Base-by-base conservation (phyloP, 2,329 filamentous ascomycete species). In the Fusarium falciforme region DNA sequence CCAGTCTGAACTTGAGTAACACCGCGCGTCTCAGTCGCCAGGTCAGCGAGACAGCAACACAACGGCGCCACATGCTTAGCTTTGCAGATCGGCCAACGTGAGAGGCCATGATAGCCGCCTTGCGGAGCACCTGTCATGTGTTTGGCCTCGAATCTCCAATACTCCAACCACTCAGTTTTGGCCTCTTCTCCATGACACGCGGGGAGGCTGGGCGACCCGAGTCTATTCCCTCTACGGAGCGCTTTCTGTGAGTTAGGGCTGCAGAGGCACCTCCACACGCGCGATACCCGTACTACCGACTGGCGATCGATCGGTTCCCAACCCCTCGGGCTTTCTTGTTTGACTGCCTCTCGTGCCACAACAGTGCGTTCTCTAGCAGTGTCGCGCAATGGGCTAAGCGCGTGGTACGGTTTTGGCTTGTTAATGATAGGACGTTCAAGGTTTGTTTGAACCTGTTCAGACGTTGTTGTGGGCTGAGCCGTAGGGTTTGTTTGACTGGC, bases 81-180 rank as follows among this genome's bases (percentile, higher is more conserved):
- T 58, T 17, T 44, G 16, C 35, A 36, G 14, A 42, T 40, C 44
- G 33, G 35, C 49, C 29, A 35, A 31, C 25, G 29, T 59, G 60
- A 54, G 25, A 62, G 44, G 31, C 20, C 52, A 47, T 44, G 25
- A 38, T 60, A 44, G 35, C 61, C 60, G 55, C 61, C 35, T 29
- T 25, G 27, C 31, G 29, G 20, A 36, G 47, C 33, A 14, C 49
- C n/a, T 17, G 25, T 54, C 42, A 14, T 58, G 20, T n/a, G 29
- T 47, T 44, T 54, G 42, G 31, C 36, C 10, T 70, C 44, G 33
- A 17, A 40, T 66, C 55, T 16, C 27, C 38, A 52, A 33, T 54
- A 27, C 57, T 64, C 55, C 42, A 72, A 63, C 57, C 68, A 61
- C 71, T 35, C 60, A 17, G 31, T 38, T 52, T 52, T 52, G 14